Evolutionary conservation across 768 basidiomycete species (phyloP), one percentile per base, ranked within the genome.

Genomic region (Lactarius hengduanensis): DNA sequence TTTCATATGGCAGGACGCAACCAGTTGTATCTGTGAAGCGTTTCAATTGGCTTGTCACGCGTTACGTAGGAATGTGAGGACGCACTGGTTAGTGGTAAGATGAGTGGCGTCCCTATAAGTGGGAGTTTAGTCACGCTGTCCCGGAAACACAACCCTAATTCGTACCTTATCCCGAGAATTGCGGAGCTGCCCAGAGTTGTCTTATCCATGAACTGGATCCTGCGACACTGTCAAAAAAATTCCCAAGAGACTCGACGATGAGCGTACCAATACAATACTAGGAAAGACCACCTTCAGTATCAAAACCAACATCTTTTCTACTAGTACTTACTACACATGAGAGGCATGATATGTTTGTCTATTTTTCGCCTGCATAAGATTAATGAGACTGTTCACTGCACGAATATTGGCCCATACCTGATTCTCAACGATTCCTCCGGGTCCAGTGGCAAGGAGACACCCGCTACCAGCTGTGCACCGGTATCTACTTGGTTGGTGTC

Each of bases 191-290:
- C 88, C 4, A 90, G 77, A 0, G 89, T 91, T 0, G 85, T 86
- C 76, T 90, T 90, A 69, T 90, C 89, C 86, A 90, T 90, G 66
- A 86, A 90, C 72, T 90, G 88, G n/a, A 91, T 81, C 83, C 89
- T 71, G 38, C 86, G 65, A 63, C 4, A 64, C 70, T 11, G 63
- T 73, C 70, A 28, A 47, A 30, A 47, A 26, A 30, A n/a, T 40
- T n/a, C 16, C 32, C 47, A 32, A 11, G 10, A 30, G 20, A 41
- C 15, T 22, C 15, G 43, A n/a, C 22, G 10, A 16, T 8, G 57
- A 15, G 16, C 77, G 38, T 71, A 86, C 84, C 80, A 86, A 69
- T 86, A 88, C 41, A 87, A 80, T 32, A 78, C 87, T 86, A 61
- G 4, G 63, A 58, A 57, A 41, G 43, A 32, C 3, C 45, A 26